These are phyloP conservation scores for Plectosphaerella plurivora DNA, from an alignment of 2,329 filamentous ascomycete genomes.

Conservation along the genomic window DNA sequence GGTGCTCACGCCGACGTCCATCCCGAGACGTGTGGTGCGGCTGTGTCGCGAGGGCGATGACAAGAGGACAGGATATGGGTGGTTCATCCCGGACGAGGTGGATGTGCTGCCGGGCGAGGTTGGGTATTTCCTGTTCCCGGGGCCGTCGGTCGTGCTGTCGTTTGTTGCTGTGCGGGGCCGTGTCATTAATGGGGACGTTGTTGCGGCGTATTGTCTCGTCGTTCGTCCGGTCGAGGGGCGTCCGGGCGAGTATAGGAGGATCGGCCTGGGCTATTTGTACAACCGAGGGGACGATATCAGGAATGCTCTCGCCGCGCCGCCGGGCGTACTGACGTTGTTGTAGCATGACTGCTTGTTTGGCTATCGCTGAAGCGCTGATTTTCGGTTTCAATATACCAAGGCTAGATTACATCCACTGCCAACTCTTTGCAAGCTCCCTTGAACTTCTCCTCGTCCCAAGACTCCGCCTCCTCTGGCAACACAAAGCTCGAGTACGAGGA, in stretches of 20 bases:
- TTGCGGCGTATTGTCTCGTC: not conserved
- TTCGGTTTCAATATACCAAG: too few species aligned
- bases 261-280: not conserved
- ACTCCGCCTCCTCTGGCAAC: constrained; percentile 25
- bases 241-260: not conserved
- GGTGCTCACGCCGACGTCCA: too few species aligned
- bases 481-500: constrained; percentile 25
- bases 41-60: too few species aligned
- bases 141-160: not conserved
- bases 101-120: not conserved
- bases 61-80: not conserved
- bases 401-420: too few species aligned
- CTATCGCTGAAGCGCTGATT: too few species aligned
- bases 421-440: too few species aligned
- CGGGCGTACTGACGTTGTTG: too few species aligned
- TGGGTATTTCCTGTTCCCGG: not conserved
- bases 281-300: not conserved
- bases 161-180: not conserved
- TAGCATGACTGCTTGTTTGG: too few species aligned
- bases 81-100: not conserved
- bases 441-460: too few species aligned
- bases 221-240: not conserved
- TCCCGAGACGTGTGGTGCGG: too few species aligned
- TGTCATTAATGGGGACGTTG: not conserved
- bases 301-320: not conserved